phyloP scores from a whole-genome alignment of 1,284 basidiomycete genomes.

The Pseudozyma flocculosa region DNA sequence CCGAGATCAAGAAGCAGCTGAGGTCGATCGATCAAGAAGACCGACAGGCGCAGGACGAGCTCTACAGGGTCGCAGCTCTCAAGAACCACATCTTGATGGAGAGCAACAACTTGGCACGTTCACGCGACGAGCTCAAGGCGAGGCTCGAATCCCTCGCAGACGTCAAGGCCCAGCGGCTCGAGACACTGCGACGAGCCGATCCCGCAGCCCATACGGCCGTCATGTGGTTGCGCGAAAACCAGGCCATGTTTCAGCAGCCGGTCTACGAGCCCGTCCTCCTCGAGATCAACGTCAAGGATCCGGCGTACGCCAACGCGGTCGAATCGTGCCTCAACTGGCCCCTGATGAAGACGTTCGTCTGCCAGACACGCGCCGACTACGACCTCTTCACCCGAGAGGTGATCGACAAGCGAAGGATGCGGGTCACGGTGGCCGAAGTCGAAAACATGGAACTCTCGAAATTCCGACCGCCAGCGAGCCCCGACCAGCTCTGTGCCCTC shows the following conservation, averaged over 20 bases:
- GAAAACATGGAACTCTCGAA: constrained; percentile 29
- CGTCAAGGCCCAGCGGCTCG: constrained; percentile 40
- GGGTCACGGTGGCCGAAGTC: constrained; percentile 56
- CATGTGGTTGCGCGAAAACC: constrained; percentile 74
- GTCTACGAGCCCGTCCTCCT: constrained; percentile 83
- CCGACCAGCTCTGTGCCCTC: constrained; percentile 64
- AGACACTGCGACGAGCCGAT: constrained; percentile 61
- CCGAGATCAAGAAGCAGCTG: constrained; percentile 11
- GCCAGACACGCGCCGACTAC: constrained; percentile 81
- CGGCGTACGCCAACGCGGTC: constrained; percentile 68
- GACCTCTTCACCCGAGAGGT: constrained; percentile 62
- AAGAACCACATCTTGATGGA: constrained; percentile 23
- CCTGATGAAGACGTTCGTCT: constrained; percentile 76
- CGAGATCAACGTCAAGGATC: constrained; percentile 70
- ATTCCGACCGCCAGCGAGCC: constrained; percentile 25
- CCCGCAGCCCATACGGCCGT: constrained; percentile 69
- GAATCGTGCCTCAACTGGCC: constrained; percentile 70
- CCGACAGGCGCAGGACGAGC: constrained; percentile 8
- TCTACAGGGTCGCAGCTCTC: constrained; percentile 15
- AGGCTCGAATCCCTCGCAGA: constrained; percentile 41
- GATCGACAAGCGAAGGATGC: constrained; percentile 65
- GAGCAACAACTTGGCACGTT: constrained; percentile 14
- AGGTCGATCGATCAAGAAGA: constrained; percentile 18
- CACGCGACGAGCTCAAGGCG: constrained; percentile 9
- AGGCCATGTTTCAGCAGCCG: constrained; percentile 70